These are phyloP conservation scores for Plantago ovata DNA, from an alignment of 257 asterid genomes.

Conservation along the genomic window DNA sequence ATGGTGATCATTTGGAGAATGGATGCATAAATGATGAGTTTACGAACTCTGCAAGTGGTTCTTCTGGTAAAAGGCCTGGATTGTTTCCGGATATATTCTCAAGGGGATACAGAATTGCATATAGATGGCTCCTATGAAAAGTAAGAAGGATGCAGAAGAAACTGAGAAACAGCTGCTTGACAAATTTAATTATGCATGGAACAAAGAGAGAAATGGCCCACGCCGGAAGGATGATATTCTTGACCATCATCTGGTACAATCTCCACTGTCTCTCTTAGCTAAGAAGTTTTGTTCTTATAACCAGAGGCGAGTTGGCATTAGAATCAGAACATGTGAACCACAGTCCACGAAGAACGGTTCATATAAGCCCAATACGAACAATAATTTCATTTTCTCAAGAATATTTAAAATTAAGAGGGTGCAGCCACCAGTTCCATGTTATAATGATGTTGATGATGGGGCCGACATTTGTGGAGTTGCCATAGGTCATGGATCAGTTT, in stretches of 20 bases:
- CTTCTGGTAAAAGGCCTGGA: conserved; percentile 19
- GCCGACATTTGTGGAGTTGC: conserved; percentile 64
- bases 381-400: conserved; percentile 27
- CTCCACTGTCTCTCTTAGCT: conserved; percentile 37
- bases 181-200: conserved; percentile 90
- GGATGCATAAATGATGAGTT: conserved; percentile 29
- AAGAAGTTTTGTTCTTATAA: conserved; percentile 38
- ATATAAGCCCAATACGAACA: conserved; percentile 17
- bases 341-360: conserved; percentile 29
- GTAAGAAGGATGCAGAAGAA: conserved; percentile 66
- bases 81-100: conserved; percentile 63
- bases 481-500: conserved; percentile 56
- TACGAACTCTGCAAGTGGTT: conserved; percentile 1
- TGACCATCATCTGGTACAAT: conserved; percentile 31
- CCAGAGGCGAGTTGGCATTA: conserved; percentile 55
- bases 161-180: conserved; percentile 76
- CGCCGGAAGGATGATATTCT: conserved; percentile 67
- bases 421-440: conserved; percentile 30
- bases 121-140: conserved; percentile 84
- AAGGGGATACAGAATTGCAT: conserved; percentile 60
- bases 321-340: conserved; percentile 40
- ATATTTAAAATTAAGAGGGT: conserved; percentile 55
- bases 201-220: conserved; percentile 68
- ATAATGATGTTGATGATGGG: conserved; percentile 12
- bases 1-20: conserved; percentile 81